Conservation (phyloP, 1,284 basidiomycete species). For the Fistulinella cinereoalba region DNA sequence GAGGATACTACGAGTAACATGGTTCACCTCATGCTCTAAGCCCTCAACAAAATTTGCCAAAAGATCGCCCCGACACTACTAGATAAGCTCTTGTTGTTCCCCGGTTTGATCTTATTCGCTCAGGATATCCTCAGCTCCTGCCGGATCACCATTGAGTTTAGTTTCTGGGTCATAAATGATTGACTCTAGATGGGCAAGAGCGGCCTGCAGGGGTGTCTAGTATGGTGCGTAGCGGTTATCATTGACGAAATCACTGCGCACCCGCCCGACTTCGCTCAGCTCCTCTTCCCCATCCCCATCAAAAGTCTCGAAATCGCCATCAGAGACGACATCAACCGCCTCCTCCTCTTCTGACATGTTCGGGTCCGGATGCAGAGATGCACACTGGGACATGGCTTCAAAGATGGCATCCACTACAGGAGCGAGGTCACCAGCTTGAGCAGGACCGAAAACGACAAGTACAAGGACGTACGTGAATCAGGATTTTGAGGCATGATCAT, state of each 20-base stretch:
- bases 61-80: not conserved
- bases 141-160: constrained; percentile 17
- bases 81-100: constrained; percentile 7
- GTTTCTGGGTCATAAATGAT: constrained; percentile 55
- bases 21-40: no score
- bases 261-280: constrained; percentile 84
- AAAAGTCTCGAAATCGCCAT: constrained; percentile 56
- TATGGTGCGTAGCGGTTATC: constrained; percentile 82
- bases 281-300: constrained; percentile 62
- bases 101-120: constrained; percentile 17
- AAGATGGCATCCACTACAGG: constrained; percentile 82
- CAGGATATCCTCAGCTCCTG: constrained; percentile 14
- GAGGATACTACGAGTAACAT: no score
- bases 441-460: constrained; percentile 5
- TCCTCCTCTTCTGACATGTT: constrained; percentile 54
- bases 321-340: constrained; percentile 58
- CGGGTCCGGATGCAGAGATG: constrained; percentile 85
- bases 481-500: constrained; percentile 63
- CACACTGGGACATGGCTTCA: constrained; percentile 83
- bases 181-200: constrained; percentile 71
- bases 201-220: constrained; percentile 67
- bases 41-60: not conserved
- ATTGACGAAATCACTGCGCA: constrained; percentile 87
- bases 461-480: constrained; percentile 52
- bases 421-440: constrained; percentile 5